Evolutionary conservation across 1,139 yeast genomes (phyloP).

Genomic region (Hansenula sp.): DNA sequence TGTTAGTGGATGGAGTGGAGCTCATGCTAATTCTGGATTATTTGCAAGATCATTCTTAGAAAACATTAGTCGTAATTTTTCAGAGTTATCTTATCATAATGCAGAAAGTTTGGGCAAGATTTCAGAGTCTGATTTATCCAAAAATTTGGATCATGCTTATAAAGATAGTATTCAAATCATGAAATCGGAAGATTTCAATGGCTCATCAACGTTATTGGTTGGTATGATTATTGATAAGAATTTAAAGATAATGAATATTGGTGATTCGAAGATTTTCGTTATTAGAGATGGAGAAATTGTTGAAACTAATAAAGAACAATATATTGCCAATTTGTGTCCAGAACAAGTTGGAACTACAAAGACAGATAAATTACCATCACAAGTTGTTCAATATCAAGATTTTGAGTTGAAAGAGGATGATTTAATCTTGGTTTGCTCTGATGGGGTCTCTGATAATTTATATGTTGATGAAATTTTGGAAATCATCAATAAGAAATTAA

Average conservation of each 20-base stretch:
- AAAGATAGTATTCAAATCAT: constrained; percentile 49
- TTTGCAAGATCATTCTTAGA: constrained; percentile 58
- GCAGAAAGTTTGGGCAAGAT: constrained; percentile 10
- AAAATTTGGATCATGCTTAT: constrained; percentile 43
- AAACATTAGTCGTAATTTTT: constrained; percentile 44
- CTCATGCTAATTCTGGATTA: constrained; percentile 42
- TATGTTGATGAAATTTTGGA: constrained; percentile 44
- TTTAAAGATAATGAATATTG: constrained; percentile 46
- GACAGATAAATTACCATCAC: constrained; percentile 40
- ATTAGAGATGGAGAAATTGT: constrained; percentile 45
- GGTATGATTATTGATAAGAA: constrained; percentile 48
- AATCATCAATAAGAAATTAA: constrained; percentile 32
- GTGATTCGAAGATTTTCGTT: constrained; percentile 50
- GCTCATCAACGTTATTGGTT: constrained; percentile 50
- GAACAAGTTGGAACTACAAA: constrained; percentile 52
- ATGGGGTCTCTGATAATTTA: constrained; percentile 53
- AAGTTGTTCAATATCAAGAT: constrained; percentile 46
- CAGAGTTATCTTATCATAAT: constrained; percentile 20
- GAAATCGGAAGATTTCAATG: constrained; percentile 46
- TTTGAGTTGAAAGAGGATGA: constrained; percentile 39
- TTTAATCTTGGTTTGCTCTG: constrained; percentile 45
- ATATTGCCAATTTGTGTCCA: constrained; percentile 46
- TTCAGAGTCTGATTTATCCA: constrained; percentile 9
- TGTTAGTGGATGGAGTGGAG: constrained; percentile 55
- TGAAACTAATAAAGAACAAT: constrained; percentile 44